A percentile compares a stretch with the other conserved stretches of the same genome.
Conservation (phyloP, 257 asterid genomes). For the Jacaranda copaia region DNA sequence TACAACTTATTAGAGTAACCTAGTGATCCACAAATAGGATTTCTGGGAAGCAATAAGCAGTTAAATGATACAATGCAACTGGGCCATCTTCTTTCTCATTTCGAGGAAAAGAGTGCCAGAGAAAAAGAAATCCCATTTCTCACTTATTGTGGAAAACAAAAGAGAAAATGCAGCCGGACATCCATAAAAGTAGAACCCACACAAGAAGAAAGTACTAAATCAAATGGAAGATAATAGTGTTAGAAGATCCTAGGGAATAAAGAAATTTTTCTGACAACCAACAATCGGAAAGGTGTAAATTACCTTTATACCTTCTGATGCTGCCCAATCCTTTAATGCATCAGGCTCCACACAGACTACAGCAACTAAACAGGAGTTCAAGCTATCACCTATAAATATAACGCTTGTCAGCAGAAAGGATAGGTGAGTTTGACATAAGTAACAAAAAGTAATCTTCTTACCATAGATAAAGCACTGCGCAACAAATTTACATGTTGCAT, state of each 20-base stretch:
- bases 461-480: slow-evolving; percentile 95
- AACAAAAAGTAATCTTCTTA: slow-evolving; percentile 43
- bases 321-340: slow-evolving; percentile 83
- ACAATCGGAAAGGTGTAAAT: slow-evolving; percentile 27
- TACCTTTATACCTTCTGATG: slow-evolving; percentile 87
- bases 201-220: background rate
- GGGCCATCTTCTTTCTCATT: background rate
- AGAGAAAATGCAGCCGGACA: slow-evolving; percentile 10
- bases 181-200: background rate
- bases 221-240: background rate
- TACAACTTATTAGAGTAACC: slow-evolving; percentile 12
- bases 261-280: slow-evolving; percentile 11
- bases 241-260: slow-evolving; percentile 10
- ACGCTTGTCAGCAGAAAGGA: slow-evolving; percentile 36
- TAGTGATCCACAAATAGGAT: background rate
- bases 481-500: slow-evolving; percentile 88
- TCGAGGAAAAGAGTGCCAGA: background rate
- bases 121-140: background rate
- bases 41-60: background rate
- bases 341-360: slow-evolving; percentile 86
- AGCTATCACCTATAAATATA: slow-evolving; percentile 78
- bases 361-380: slow-evolving; percentile 85
- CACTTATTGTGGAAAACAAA: background rate
- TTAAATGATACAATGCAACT: background rate
- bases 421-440: slow-evolving; percentile 1